A percentile compares a stretch with the other conserved stretches of the same genome.
Conservation (phyloP, 139 green algal genomes). For the Yamagishiella unicocca region DNA sequence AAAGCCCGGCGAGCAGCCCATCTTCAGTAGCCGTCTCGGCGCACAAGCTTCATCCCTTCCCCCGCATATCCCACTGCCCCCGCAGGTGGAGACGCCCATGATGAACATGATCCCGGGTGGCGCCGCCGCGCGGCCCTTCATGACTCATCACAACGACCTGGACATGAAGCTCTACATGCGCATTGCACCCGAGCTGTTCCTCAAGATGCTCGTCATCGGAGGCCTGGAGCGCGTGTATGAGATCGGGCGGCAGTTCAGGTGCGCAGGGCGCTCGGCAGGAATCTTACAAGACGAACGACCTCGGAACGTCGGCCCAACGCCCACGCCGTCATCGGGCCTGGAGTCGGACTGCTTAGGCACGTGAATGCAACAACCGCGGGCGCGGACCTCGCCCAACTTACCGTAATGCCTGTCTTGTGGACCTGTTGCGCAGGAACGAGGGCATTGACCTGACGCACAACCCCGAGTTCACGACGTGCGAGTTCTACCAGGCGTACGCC, state of each 20-base stretch:
- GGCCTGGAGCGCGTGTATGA: slow-evolving; percentile 98
- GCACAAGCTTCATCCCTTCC: no score
- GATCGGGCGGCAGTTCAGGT: slow-evolving; percentile 91
- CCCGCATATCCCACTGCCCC: no score
- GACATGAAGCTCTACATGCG: slow-evolving; percentile 99
- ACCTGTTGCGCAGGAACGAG: slow-evolving; percentile 84
- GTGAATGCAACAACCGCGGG: no score
- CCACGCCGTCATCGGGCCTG: no score
- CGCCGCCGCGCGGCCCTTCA: slow-evolving; percentile 95
- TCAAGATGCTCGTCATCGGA: slow-evolving; percentile 99
- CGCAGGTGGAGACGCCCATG: slow-evolving; percentile 93
- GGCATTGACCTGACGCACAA: slow-evolving; percentile 99
- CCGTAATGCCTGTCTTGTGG: no score
- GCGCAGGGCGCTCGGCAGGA: no score
- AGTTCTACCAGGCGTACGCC: slow-evolving; percentile 98
- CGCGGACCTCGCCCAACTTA: no score
- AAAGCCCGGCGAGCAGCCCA: no score
- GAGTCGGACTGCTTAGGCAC: no score
- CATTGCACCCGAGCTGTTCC: slow-evolving; percentile 98
- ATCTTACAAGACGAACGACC: no score
- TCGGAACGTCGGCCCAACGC: no score
- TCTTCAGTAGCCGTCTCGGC: no score
- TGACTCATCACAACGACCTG: slow-evolving; percentile 99
- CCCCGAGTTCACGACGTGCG: slow-evolving; percentile 99
- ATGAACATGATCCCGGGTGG: slow-evolving; percentile 97